These are phyloP conservation scores for Scutellaria baicalensis DNA, from an alignment of 257 asterid species.

Conservation along the genomic window DNA sequence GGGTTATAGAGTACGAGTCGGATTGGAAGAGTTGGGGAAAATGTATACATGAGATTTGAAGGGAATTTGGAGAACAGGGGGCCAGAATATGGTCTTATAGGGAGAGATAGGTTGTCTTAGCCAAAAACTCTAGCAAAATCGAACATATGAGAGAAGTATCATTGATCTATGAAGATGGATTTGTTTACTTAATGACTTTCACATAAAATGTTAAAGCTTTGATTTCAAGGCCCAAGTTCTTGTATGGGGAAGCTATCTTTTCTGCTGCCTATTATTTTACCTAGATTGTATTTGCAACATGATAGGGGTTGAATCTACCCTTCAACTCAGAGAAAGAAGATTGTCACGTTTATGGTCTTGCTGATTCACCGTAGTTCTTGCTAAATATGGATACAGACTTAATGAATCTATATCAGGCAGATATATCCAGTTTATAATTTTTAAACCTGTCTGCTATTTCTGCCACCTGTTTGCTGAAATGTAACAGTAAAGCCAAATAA, in stretches of 20 bases:
- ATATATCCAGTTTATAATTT: not conserved
- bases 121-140: not conserved
- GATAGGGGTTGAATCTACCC: not conserved
- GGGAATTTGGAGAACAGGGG: not conserved
- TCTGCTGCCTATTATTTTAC: not conserved
- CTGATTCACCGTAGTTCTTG: conserved; percentile 4
- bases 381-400: not conserved
- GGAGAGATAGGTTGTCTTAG: conserved; percentile 7
- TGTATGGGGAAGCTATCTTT: conserved; percentile 1
- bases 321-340: conserved; percentile 7
- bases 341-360: not conserved
- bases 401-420: not conserved
- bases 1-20: not conserved
- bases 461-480: not conserved
- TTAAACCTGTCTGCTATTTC: conserved; percentile 5
- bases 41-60: not conserved
- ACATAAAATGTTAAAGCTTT: not conserved
- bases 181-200: conserved; percentile 10
- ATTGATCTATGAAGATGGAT: not conserved
- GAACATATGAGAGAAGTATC: not conserved
- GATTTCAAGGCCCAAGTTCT: not conserved
- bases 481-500: not conserved
- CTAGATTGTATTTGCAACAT: not conserved
- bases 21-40: not conserved
- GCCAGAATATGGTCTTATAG: not conserved